phyloP scores from a whole-genome alignment of 495 filamentous ascomycete genomes.

The Cladorrhinum samala region DNA sequence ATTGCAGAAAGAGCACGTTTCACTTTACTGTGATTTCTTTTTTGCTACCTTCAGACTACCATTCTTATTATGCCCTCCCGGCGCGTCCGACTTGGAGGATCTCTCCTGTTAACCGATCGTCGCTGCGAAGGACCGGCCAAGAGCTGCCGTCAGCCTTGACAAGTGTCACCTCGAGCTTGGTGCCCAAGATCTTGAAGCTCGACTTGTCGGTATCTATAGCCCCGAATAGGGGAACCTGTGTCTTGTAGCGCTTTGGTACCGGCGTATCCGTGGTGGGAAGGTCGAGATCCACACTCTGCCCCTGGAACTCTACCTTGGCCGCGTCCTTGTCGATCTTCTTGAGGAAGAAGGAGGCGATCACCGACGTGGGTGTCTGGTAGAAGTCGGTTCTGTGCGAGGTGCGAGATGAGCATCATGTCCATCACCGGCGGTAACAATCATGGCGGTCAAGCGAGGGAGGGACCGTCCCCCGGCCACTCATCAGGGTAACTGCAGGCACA shows the following conservation, averaged over 20 bases:
- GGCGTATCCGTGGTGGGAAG: slow-evolving; percentile 71
- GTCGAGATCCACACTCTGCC: slow-evolving; percentile 60
- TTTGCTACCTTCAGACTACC: neutral
- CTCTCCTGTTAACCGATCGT: slow-evolving; percentile 70
- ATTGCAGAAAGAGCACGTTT: no score
- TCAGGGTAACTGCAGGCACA: slow-evolving; percentile 20
- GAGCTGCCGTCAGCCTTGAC: slow-evolving; percentile 74
- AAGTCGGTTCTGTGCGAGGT: slow-evolving; percentile 65
- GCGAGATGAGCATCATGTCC: slow-evolving; percentile 10
- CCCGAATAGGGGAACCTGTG: slow-evolving; percentile 68
- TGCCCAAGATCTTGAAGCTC: slow-evolving; percentile 81
- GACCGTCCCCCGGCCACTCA: slow-evolving; percentile 6
- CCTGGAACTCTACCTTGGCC: slow-evolving; percentile 62
- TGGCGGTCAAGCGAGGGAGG: slow-evolving; percentile 4
- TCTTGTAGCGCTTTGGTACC: slow-evolving; percentile 66
- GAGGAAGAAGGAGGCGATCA: slow-evolving; percentile 88
- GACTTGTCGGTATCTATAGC: slow-evolving; percentile 67
- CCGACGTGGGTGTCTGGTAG: slow-evolving; percentile 81
- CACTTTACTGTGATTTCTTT: no score
- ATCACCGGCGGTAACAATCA: slow-evolving; percentile 11
- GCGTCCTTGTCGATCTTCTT: slow-evolving; percentile 90
- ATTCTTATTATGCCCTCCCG: slow-evolving; percentile 56
- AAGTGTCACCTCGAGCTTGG: slow-evolving; percentile 85
- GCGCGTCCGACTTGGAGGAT: slow-evolving; percentile 79
- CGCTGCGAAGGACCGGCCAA: slow-evolving; percentile 86